These are phyloP conservation scores for Zygosaccharomyces sapae DNA, from an alignment of 1,139 yeast species.

Conservation along the genomic window DNA sequence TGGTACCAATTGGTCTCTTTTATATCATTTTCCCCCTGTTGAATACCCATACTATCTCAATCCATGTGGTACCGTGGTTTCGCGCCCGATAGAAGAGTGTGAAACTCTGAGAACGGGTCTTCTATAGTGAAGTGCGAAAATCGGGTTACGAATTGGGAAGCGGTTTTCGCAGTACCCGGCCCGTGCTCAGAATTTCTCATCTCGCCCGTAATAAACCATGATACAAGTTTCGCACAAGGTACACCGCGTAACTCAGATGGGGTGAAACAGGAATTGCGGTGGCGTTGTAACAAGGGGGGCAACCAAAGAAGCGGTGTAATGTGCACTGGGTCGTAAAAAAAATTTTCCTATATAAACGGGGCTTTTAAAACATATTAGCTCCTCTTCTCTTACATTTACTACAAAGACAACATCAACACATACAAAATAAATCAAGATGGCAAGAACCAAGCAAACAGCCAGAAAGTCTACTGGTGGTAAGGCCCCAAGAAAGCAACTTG, in stretches of 20 bases:
- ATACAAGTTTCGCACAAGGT: constrained; percentile 11
- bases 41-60: constrained; percentile 11
- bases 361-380: neutral
- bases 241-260: constrained; percentile 7
- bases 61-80: constrained; percentile 11
- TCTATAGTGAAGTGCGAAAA: constrained; percentile 13
- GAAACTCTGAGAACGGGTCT: constrained; percentile 14
- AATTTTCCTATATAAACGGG: constrained; percentile 1
- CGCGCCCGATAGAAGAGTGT: constrained; percentile 11
- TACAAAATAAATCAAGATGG: constrained; percentile 50
- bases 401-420: neutral
- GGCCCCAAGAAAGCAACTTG: constrained; percentile 99
- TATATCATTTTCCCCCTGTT: constrained; percentile 2
- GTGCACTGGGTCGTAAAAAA: neutral
- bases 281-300: constrained; percentile 7
- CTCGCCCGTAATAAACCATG: constrained; percentile 11
- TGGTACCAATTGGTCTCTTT: constrained; percentile 69
- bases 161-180: neutral
- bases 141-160: constrained; percentile 8
- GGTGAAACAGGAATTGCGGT: constrained; percentile 9
- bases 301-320: neutral
- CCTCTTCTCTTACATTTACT: neutral
- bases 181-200: constrained; percentile 12
- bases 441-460: constrained; percentile 98
- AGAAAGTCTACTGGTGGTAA: constrained; percentile 99